Evolutionary conservation across 176 grass and related monocot genomes (phyloP), one percentile per base, ranked within the genome.

Genomic region (Guadua angustifolia): DNA sequence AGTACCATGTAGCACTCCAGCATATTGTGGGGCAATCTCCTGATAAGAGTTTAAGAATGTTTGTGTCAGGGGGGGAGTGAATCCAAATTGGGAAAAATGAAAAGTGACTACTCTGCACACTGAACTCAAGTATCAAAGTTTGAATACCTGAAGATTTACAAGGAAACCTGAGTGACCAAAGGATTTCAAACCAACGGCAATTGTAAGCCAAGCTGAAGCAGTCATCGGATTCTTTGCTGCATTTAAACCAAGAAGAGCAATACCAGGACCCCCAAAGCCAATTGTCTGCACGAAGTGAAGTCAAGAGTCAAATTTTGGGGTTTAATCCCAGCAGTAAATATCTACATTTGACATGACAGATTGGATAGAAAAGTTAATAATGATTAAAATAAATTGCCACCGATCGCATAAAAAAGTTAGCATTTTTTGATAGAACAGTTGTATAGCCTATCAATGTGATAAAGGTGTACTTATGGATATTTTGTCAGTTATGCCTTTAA

Each of bases 111-210:
- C 26, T 32, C 33, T 46, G 16, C 73, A 86, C 22, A 35, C 4
- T 59, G 73, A 69, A 62, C 69, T 61, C 39, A 69, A 70, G 74
- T 76, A 63, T 60, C 15, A 3, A 83, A 61, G 4, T 86, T 59
- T 7, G 69, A 49, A 39, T 63, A 97, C 95, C 95, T 98, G 96
- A 79, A 98, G 73, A 77, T 98, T 98, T 51, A 98, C 96, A 82
- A 98, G 81, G 72, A 98, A 98, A 89, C 96, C 96, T 46, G 96
- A 93, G 81, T 98, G 93, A 44, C 96, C 88, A n/a, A 98, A 98
- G 50, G 96, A 98, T 82, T 83, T 95, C 83, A 98, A 85, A 69
- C 96, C 93, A 82, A 98, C 92, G 68, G 96, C 96, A 74, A 85
- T 9, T 9, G 93, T 95, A 81, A 98, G 91, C 96, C 96, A 98